phyloP scores from a whole-genome alignment of 78 protist genomes.

The Dictyostelium citrinum region DNA sequence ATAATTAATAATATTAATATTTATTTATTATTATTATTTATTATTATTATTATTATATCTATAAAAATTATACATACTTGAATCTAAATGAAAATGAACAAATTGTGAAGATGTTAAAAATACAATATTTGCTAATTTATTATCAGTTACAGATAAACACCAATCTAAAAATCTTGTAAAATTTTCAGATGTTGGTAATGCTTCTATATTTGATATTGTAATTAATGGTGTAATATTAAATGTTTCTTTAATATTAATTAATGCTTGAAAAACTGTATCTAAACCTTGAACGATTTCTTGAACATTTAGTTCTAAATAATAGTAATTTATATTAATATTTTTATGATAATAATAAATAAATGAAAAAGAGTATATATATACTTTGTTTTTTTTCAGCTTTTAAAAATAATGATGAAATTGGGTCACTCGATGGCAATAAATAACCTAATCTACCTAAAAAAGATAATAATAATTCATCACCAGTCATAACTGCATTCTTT shows the following conservation, averaged over 20 bases:
- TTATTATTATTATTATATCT: neutral
- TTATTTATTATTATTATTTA: neutral
- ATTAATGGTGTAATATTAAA: constrained; percentile 57
- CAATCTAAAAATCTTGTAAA: constrained; percentile 73
- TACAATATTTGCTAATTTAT: constrained; percentile 69
- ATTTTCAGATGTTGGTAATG: constrained; percentile 69
- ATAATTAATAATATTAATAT: neutral
- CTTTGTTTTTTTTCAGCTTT: constrained; percentile 75
- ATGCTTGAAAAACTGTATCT: constrained; percentile 54
- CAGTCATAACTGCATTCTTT: constrained; percentile 67
- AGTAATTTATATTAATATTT: neutral
- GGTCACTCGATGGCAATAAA: constrained; percentile 58
- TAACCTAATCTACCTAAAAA: constrained; percentile 55
- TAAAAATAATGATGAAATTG: constrained; percentile 45
- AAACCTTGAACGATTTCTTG: constrained; percentile 71
- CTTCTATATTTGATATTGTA: constrained; percentile 59
- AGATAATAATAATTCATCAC: constrained; percentile 53
- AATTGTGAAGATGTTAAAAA: constrained; percentile 71
- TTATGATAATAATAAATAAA: no score
- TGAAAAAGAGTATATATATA: neutral
- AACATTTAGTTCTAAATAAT: constrained; percentile 32
- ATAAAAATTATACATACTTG: constrained; percentile 35
- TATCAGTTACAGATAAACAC: constrained; percentile 68
- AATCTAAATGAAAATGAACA: constrained; percentile 65
- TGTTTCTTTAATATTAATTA: constrained; percentile 44